phyloP scores from a whole-genome alignment of 208 protist genomes.

The Jaenimonas drosophilae region DNA sequence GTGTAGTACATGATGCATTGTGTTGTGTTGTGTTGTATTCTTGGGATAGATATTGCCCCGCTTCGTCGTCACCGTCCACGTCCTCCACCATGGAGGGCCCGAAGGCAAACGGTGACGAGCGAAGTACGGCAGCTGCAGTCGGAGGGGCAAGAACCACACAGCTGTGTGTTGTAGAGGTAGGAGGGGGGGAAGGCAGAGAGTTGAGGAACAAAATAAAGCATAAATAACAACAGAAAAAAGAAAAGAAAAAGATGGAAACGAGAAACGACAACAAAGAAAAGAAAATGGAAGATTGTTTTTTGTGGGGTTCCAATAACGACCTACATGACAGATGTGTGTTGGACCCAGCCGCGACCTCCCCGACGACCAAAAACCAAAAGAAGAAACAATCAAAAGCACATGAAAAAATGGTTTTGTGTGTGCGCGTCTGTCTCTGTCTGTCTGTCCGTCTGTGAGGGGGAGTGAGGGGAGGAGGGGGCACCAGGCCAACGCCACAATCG shows the following conservation, averaged over 20 bases:
- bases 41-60: no score
- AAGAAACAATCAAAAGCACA: not conserved
- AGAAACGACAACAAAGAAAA: slow-evolving; percentile 8
- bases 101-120: no score
- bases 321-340: not conserved
- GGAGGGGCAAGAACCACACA: no score
- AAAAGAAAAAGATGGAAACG: slow-evolving; percentile 3
- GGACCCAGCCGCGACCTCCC: not conserved
- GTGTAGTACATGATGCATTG: no score
- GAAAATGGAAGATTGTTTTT: slow-evolving; percentile 7
- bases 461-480: not conserved
- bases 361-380: not conserved
- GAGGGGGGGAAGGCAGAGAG: not conserved
- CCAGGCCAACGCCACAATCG: no score
- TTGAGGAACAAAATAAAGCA: not conserved
- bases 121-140: no score
- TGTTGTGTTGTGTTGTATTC: no score
- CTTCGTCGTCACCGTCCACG: no score
- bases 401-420: not conserved
- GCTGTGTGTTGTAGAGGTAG: not conserved
- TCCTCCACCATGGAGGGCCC: no score
- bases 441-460: not conserved
- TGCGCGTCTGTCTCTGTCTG: not conserved
- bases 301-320: slow-evolving; percentile 4
- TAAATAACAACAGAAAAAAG: slow-evolving; percentile 2